Base-by-base conservation (phyloP, 2,329 filamentous ascomycete species). In the Aspergillus felis region DNA sequence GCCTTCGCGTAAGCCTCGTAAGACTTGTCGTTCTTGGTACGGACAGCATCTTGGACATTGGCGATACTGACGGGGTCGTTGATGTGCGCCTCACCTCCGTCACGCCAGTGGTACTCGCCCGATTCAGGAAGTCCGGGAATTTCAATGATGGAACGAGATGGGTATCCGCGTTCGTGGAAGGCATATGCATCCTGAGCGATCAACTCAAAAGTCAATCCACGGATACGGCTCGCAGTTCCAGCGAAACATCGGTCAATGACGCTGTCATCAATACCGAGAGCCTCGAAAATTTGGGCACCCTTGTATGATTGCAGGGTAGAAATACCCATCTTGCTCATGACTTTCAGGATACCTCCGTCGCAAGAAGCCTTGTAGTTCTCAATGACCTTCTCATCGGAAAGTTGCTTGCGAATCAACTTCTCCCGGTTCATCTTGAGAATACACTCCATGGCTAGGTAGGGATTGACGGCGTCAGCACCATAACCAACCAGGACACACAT, bases 241-340 rank as follows among this genome's bases (percentile, higher is more conserved):
- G 88, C 88, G 79, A 97, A 97, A 82, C 92, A 97, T 66, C 91
- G 87, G 73, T 97, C 92, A 54, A 97, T 90, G 50, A 97, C 92
- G 22, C 84, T 83, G 74, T 96, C 92, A 69, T 97, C 92, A 35
- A 97, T 87, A 77, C 93, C 93, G 47, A 97, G 88, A 51, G 92
- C 92, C 74, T 97, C 93, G 66, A 97, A 97, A 63, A 97, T 97
- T 79, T 97, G 93, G 56, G 93, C 93, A 71, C 93, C 93, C 82
- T 97, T 97, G 82, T 97, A 97, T 65, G 89, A 93, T 70, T 93
- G 91, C 49, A 97, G 82, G 32, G 93, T 97, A 6, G 93, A 97
- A 63, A 97, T 97, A 80, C 93, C 93, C 93, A 97, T 97, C 82
- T 97, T 97, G 75, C 89, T 94, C 93, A 97, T 97, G 74, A 97